Evolutionary conservation across 441 rosid species (phyloP).

Genomic region (Eruca vesicaria): DNA sequence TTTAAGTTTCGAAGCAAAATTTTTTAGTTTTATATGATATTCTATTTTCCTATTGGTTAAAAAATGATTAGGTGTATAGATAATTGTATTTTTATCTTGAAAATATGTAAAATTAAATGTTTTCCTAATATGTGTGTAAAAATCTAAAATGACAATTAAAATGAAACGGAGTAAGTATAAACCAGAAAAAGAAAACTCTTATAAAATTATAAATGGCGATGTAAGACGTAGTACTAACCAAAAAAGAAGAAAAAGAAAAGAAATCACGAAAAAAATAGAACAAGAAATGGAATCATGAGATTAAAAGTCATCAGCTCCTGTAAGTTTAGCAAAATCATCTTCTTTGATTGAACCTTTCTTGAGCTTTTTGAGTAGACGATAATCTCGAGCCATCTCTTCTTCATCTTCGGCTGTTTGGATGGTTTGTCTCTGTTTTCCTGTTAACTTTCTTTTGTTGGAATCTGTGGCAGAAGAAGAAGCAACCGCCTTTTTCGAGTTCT

Average conservation of each 20-base stretch:
- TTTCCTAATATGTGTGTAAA: too few species aligned
- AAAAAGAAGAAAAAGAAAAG: neutral
- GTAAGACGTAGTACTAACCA: neutral
- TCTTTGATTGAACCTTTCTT: slow-evolving; percentile 79
- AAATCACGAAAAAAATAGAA: neutral
- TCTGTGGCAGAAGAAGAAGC: slow-evolving; percentile 11
- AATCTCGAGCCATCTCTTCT: slow-evolving; percentile 67
- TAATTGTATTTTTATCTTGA: too few species aligned
- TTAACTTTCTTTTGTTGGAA: slow-evolving; percentile 58
- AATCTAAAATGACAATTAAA: too few species aligned
- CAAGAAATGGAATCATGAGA: too few species aligned
- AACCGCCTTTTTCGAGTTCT: slow-evolving; percentile 32
- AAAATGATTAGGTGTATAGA: too few species aligned
- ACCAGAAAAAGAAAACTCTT: neutral
- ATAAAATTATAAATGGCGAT: neutral
- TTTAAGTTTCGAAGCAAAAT: too few species aligned
- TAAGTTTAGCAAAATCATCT: slow-evolving; percentile 63
- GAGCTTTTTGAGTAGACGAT: slow-evolving; percentile 61
- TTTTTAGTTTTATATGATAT: too few species aligned
- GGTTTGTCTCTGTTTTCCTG: slow-evolving; percentile 87
- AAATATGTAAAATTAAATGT: too few species aligned
- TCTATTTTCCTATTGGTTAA: too few species aligned
- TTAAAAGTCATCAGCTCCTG: slow-evolving; percentile 66
- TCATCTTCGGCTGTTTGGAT: slow-evolving; percentile 75
- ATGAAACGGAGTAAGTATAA: too few species aligned